phyloP scores from a whole-genome alignment of 2,329 filamentous ascomycete genomes.

The Ampelomyces quisqualis region DNA sequence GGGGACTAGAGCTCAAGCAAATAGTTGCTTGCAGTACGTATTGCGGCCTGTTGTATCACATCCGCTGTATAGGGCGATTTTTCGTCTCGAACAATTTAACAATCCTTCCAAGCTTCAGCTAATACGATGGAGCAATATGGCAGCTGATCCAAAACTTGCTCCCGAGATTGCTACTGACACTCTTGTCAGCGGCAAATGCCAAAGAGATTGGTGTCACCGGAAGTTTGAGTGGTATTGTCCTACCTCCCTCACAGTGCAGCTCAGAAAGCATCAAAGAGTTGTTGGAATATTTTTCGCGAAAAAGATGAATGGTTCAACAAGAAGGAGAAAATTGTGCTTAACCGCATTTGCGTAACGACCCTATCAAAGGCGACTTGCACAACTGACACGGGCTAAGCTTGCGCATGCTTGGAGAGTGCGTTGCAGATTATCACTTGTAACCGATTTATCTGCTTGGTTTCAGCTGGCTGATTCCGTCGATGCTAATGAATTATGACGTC shows the following conservation, averaged over 20 bases:
- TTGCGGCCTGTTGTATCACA: background rate
- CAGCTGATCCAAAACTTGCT: slow-evolving; percentile 3
- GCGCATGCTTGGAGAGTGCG: slow-evolving; percentile 51
- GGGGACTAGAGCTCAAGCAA: too few relatives aligned
- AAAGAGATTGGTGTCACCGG: slow-evolving; percentile 24
- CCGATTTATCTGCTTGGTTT: slow-evolving; percentile 43
- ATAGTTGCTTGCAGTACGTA: background rate
- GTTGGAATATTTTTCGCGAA: slow-evolving; percentile 52
- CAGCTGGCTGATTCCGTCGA: slow-evolving; percentile 38
- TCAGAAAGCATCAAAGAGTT: slow-evolving; percentile 57
- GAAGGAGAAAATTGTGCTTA: slow-evolving; percentile 69
- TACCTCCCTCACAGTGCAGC: slow-evolving; percentile 58
- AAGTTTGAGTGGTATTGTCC: slow-evolving; percentile 33
- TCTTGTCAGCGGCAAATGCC: slow-evolving; percentile 13
- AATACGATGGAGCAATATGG: slow-evolving; percentile 6
- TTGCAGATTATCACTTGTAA: slow-evolving; percentile 59
- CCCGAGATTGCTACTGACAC: slow-evolving; percentile 6
- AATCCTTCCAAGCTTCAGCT: slow-evolving; percentile 6
- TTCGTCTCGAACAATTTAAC: too few relatives aligned
- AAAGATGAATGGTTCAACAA: slow-evolving; percentile 68
- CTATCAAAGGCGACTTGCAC: slow-evolving; percentile 62
- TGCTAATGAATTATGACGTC: slow-evolving; percentile 34
- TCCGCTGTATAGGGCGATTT: too few relatives aligned
- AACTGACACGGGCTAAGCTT: slow-evolving; percentile 57
- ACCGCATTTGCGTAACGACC: slow-evolving; percentile 60